Percentiles rank a stretch among this genome's conserved stretches.
Evolutionary conservation across 345 rosid genomes (phyloP).

Genomic region (Eucalyptus regnans): DNA sequence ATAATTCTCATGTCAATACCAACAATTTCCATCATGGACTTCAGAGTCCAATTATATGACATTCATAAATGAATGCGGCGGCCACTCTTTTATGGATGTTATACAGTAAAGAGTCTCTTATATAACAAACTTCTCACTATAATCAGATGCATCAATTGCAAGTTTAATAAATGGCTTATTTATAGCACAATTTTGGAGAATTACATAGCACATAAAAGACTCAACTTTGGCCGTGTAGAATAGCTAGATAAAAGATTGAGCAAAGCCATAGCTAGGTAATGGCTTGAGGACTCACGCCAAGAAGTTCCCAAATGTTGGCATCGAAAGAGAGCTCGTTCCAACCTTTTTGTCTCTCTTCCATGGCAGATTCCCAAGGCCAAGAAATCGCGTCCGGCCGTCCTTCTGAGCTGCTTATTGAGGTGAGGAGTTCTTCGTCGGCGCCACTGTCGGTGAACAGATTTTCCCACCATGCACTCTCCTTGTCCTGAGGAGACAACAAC

Average conservation of each 20-base stretch:
- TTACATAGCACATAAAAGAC: neutral
- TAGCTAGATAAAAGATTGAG: neutral
- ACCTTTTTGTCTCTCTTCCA: neutral
- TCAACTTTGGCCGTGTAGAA: neutral
- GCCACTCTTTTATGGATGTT: neutral
- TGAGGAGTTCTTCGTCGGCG: neutral
- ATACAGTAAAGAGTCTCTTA: neutral
- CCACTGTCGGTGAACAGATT: neutral
- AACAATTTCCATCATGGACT: neutral
- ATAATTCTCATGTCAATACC: neutral
- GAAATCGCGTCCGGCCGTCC: neutral
- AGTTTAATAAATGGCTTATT: neutral
- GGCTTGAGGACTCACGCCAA: neutral
- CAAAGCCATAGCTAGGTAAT: neutral
- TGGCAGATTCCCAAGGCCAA: too few relatives aligned
- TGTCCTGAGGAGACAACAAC: neutral
- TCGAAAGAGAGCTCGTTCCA: neutral
- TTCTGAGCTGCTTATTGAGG: neutral
- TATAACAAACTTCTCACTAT: neutral
- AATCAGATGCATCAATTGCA: neutral
- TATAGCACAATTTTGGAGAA: neutral
- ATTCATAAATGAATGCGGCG: neutral
- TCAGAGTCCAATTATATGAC: neutral
- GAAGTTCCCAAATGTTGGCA: neutral
- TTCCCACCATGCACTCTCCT: neutral